These are phyloP conservation scores for Mycena galopus DNA, from an alignment of 768 basidiomycete species.

Conservation along the genomic window DNA sequence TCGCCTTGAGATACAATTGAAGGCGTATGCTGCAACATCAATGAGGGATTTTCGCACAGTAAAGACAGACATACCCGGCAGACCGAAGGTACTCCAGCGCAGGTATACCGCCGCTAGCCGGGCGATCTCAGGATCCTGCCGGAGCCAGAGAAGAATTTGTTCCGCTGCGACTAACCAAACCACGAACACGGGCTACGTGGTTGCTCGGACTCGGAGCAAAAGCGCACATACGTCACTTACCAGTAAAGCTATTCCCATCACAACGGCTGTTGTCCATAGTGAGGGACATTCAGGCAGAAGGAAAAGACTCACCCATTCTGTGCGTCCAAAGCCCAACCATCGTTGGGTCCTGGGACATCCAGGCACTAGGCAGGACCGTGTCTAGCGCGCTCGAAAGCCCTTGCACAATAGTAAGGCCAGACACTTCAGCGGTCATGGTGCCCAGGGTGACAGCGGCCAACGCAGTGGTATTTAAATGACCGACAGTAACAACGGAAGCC, in stretches of 20 bases:
- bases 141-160: not conserved
- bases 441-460: not conserved
- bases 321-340: slow-evolving; percentile 78
- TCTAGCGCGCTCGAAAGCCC: slow-evolving; percentile 76
- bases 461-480: not conserved
- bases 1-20: not conserved
- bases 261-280: not conserved
- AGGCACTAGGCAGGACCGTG: slow-evolving; percentile 80
- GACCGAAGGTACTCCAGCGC: not conserved
- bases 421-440: slow-evolving; percentile 28
- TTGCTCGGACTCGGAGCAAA: not conserved
- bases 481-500: not conserved
- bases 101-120: not conserved
- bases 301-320: slow-evolving; percentile 58
- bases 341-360: slow-evolving; percentile 74
- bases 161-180: not conserved
- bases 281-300: not conserved
- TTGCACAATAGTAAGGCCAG: slow-evolving; percentile 66
- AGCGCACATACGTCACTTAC: not conserved
- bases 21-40: not conserved
- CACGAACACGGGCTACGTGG: not conserved
- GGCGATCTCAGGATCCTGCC: not conserved
- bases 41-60: not conserved
- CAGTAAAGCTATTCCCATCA: not conserved
- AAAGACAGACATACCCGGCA: not conserved